Percentiles rank a stretch among this genome's conserved stretches.
These are phyloP conservation scores for Cryptococcus maquisensis DNA, from an alignment of 1,284 basidiomycete genomes.

Conservation along the genomic window DNA sequence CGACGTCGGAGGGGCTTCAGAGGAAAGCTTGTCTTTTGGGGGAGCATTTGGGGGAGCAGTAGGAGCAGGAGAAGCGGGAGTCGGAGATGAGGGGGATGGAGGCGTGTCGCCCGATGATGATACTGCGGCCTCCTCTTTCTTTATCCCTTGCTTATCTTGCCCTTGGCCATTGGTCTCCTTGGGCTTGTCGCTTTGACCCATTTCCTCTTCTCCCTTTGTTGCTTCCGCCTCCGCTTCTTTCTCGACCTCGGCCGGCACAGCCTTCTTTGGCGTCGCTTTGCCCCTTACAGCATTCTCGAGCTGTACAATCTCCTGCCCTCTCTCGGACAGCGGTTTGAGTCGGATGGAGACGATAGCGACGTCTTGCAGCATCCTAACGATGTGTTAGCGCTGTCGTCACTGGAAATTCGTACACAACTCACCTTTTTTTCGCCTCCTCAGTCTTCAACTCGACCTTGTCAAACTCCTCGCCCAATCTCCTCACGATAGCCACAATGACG, in stretches of 20 bases:
- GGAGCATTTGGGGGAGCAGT: too few species aligned
- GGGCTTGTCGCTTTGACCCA: background rate
- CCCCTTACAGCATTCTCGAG: constrained; percentile 76
- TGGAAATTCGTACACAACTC: too few species aligned
- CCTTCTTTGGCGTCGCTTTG: constrained; percentile 51
- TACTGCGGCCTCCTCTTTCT: too few species aligned
- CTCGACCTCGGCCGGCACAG: background rate
- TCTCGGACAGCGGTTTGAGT: constrained; percentile 56
- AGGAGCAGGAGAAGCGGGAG: too few species aligned
- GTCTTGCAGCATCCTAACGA: constrained; percentile 67
- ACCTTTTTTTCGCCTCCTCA: constrained; percentile 77
- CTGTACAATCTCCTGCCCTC: constrained; percentile 57
- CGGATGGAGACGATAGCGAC: constrained; percentile 70
- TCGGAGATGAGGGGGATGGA: too few species aligned
- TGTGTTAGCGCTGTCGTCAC: too few species aligned
- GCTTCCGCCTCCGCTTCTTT: background rate
- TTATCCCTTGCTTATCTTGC: too few species aligned
- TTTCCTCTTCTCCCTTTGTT: background rate
- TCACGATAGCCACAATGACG: constrained; percentile 85
- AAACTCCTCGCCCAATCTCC: constrained; percentile 79
- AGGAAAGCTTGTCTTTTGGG: background rate
- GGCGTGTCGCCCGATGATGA: too few species aligned
- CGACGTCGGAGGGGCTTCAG: background rate
- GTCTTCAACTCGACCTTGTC: constrained; percentile 71
- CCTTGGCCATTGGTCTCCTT: background rate